phyloP scores from a whole-genome alignment of 2,329 filamentous ascomycete species.

The Trichophyton rubrum region DNA sequence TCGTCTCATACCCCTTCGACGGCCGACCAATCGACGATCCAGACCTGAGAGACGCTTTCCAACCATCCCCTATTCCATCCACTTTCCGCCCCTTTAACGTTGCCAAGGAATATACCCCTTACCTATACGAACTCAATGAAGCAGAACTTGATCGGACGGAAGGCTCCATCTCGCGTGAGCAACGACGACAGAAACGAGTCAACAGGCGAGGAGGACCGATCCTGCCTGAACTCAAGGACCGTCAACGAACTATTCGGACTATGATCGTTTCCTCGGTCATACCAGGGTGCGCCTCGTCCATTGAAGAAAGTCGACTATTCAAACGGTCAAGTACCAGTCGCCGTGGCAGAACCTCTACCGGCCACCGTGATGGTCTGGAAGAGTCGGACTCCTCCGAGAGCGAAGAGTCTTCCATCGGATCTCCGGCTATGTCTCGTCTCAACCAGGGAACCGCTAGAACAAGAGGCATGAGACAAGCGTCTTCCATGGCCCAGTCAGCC shows the following conservation, averaged over 20 bases:
- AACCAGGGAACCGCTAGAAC: conserved; percentile 66
- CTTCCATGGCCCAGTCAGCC: conserved; percentile 71
- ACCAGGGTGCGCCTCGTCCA: conserved; percentile 64
- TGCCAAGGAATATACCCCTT: conserved; percentile 87
- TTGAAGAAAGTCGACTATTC: conserved; percentile 79
- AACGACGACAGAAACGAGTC: conserved; percentile 85
- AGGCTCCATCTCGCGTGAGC: conserved; percentile 82
- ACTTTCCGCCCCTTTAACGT: conserved; percentile 85
- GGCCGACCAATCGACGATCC: conserved; percentile 85
- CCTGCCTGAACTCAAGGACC: conserved; percentile 89
- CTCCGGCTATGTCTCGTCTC: conserved; percentile 63
- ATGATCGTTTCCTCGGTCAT: conserved; percentile 85
- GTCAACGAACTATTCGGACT: conserved; percentile 83
- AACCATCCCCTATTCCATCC: conserved; percentile 67
- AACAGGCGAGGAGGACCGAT: conserved; percentile 86
- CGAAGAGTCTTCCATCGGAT: conserved; percentile 75
- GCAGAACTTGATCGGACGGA: conserved; percentile 82
- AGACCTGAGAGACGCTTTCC: conserved; percentile 72
- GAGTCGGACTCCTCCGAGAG: conserved; percentile 88
- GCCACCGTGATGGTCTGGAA: conserved; percentile 49
- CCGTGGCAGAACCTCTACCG: conserved; percentile 45
- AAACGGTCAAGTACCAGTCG: conserved; percentile 57
- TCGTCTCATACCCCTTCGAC: conserved; percentile 88
- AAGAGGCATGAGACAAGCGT: conserved; percentile 77
- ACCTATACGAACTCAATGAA: conserved; percentile 87